Conservation (phyloP, 495 filamentous ascomycete genomes). For the Xylaria palmicola region DNA sequence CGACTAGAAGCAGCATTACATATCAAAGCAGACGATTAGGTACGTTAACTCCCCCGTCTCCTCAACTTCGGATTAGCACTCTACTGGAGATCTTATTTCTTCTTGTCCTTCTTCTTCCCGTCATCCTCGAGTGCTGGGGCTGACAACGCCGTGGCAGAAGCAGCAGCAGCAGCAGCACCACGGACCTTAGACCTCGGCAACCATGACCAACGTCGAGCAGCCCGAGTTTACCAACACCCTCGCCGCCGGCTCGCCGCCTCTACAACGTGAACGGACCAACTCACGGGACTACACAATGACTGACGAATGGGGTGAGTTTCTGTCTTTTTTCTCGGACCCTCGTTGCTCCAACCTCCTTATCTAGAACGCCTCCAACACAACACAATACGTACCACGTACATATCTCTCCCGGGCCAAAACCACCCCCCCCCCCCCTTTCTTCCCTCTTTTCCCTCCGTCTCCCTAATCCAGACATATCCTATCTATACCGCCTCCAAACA, state of each 20-base stretch:
- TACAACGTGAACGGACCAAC: constrained; percentile 15
- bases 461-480: background rate
- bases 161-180: too few relatives aligned
- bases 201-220: constrained; percentile 22
- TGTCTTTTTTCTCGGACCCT: background rate
- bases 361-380: too few relatives aligned
- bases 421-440: background rate
- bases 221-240: constrained; percentile 23
- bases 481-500: too few relatives aligned
- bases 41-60: too few relatives aligned
- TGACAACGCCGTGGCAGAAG: too few relatives aligned
- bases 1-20: too few relatives aligned
- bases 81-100: too few relatives aligned
- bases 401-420: too few relatives aligned
- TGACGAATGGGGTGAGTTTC: constrained; percentile 46
- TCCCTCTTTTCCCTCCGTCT: background rate
- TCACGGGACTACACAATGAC: constrained; percentile 32
- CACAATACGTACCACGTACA: too few relatives aligned
- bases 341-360: background rate
- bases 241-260: constrained; percentile 12
- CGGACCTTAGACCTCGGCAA: background rate
- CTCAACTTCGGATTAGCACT: too few relatives aligned
- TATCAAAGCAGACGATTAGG: too few relatives aligned
- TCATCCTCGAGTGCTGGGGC: too few relatives aligned
- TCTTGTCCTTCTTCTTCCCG: background rate